Evolutionary conservation across 257 asterid genomes (phyloP).

Genomic region (Phtheirospermum japonicum): DNA sequence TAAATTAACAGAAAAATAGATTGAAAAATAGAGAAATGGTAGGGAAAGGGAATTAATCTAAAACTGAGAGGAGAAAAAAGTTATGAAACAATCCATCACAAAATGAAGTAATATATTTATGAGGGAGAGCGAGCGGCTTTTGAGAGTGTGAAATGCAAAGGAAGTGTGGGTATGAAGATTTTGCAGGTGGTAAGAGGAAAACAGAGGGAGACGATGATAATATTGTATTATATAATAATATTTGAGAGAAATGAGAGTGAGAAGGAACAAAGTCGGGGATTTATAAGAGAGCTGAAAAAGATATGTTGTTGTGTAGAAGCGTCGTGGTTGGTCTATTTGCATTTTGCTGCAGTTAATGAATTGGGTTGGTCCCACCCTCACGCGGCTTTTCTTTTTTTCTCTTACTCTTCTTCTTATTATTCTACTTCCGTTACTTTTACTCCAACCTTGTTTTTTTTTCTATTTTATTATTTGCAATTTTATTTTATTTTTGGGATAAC

Average conservation of each 20-base stretch:
- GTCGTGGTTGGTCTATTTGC: slow-evolving; percentile 39
- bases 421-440: slow-evolving; percentile 47
- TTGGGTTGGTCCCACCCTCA: slow-evolving; percentile 64
- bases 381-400: slow-evolving; percentile 39
- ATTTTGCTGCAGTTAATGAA: neutral
- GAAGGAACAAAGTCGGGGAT: slow-evolving; percentile 11
- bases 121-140: slow-evolving; percentile 70
- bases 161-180: neutral
- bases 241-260: neutral
- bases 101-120: no score
- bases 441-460: slow-evolving; percentile 30
- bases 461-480: no score
- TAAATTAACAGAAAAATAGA: no score
- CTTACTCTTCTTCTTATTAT: slow-evolving; percentile 17
- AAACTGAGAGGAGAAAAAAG: no score
- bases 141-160: slow-evolving; percentile 9
- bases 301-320: slow-evolving; percentile 35
- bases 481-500: no score
- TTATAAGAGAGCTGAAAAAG: slow-evolving; percentile 42
- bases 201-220: neutral
- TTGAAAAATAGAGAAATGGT: no score
- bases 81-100: no score
- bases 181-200: neutral
- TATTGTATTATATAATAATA: no score
- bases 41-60: no score